These are phyloP conservation scores for Sporothrix sp. DNA, from an alignment of 2,329 filamentous ascomycete genomes.

Conservation along the genomic window DNA sequence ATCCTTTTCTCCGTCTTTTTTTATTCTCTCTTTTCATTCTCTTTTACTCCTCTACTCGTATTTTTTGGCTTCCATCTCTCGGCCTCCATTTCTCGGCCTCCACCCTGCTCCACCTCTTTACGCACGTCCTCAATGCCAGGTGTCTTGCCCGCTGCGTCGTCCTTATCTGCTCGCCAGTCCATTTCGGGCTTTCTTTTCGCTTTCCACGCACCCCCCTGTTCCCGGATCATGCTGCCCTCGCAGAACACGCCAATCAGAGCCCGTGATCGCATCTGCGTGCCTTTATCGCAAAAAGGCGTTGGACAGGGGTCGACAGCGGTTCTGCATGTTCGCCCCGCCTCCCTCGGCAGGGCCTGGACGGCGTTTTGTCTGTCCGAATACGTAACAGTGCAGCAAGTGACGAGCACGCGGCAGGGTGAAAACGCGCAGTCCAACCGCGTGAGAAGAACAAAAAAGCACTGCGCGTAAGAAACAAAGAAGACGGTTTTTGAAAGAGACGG, in stretches of 20 bases:
- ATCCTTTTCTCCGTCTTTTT: background rate
- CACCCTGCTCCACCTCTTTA: too few relatives aligned
- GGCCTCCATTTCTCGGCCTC: too few relatives aligned
- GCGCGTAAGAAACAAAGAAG: background rate
- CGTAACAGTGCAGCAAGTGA: too few relatives aligned
- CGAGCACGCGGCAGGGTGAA: too few relatives aligned
- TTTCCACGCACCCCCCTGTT: constrained; percentile 1
- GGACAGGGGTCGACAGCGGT: background rate
- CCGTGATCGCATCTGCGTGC: constrained; percentile 10
- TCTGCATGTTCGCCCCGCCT: background rate
- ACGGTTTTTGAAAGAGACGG: background rate
- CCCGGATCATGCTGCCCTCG: background rate
- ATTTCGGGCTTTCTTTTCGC: constrained; percentile 2
- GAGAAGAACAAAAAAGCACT: background rate
- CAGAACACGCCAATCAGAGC: constrained; percentile 1
- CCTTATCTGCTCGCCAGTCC: background rate
- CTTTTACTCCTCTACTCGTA: background rate
- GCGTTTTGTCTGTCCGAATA: background rate
- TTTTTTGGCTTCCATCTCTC: too few relatives aligned
- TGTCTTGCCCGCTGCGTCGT: background rate
- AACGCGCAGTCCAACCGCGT: too few relatives aligned
- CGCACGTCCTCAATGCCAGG: background rate
- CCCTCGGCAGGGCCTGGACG: background rate
- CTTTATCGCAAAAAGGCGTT: constrained; percentile 11
- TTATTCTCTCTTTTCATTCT: background rate